phyloP scores from a whole-genome alignment of 139 green algal genomes.

The Chlamydomonas sp. region DNA sequence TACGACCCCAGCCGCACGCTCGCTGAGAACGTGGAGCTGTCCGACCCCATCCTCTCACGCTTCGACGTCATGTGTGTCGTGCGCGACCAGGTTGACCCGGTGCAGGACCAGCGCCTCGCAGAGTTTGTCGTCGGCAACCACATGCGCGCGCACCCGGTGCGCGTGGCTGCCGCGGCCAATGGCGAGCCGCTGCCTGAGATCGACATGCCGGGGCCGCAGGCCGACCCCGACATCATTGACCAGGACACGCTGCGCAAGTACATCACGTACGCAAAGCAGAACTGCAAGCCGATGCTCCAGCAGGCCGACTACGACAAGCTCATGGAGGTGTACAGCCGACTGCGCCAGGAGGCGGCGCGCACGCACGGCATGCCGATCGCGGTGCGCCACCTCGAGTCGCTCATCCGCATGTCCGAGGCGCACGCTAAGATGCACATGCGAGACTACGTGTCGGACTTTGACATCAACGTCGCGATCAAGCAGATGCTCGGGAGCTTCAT shows the following conservation, averaged over 20 bases:
- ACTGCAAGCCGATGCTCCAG: slow-evolving; percentile 52
- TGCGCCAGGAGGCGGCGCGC: slow-evolving; percentile 35
- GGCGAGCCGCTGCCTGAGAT: slow-evolving; percentile 9
- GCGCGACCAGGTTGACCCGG: slow-evolving; percentile 89
- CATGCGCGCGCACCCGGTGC: slow-evolving; percentile 65
- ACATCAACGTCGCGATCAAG: slow-evolving; percentile 75
- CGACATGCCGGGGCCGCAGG: slow-evolving; percentile 17
- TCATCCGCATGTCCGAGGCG: slow-evolving; percentile 96
- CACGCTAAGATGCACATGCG: slow-evolving; percentile 93
- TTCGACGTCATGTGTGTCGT: slow-evolving; percentile 97
- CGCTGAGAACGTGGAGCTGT: slow-evolving; percentile 75
- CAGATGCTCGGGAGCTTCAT: slow-evolving; percentile 95
- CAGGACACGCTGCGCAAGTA: slow-evolving; percentile 96
- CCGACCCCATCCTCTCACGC: slow-evolving; percentile 94
- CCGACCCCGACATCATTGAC: slow-evolving; percentile 59
- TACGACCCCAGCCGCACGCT: slow-evolving; percentile 86
- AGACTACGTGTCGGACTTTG: slow-evolving; percentile 72
- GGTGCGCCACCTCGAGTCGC: slow-evolving; percentile 92
- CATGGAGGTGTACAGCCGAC: slow-evolving; percentile 41
- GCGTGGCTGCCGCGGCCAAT: slow-evolving; percentile 9
- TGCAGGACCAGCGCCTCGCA: slow-evolving; percentile 82
- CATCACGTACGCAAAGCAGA: slow-evolving; percentile 90
- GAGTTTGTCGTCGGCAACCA: slow-evolving; percentile 90
- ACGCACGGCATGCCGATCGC: slow-evolving; percentile 94
- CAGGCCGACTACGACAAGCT: slow-evolving; percentile 41